Percentiles rank a stretch among this genome's conserved stretches.
Evolutionary conservation across 2,329 filamentous ascomycete species (phyloP).

Genomic region (Fusarium nygamai): DNA sequence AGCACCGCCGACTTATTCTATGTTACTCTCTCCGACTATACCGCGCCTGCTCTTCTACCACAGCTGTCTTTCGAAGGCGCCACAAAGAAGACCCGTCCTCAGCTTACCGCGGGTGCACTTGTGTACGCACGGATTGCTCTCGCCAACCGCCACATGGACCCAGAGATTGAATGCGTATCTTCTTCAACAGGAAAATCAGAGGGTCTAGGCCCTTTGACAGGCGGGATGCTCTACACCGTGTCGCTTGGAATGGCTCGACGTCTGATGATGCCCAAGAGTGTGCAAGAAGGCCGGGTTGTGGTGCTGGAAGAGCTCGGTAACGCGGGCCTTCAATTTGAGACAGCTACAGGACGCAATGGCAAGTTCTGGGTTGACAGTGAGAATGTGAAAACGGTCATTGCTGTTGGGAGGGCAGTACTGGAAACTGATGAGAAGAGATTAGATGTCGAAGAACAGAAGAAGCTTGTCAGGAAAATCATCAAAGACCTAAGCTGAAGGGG

Average conservation of each 20-base stretch:
- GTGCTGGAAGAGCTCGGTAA: slow-evolving; percentile 82
- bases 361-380: slow-evolving; percentile 91
- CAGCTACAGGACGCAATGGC: slow-evolving; percentile 92
- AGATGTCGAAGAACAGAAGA: slow-evolving; percentile 73
- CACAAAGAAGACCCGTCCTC: slow-evolving; percentile 89
- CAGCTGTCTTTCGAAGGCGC: slow-evolving; percentile 94
- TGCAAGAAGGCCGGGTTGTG: slow-evolving; percentile 71
- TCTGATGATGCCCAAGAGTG: slow-evolving; percentile 72
- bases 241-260: slow-evolving; percentile 85
- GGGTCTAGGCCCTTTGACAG: slow-evolving; percentile 82
- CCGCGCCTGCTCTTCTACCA: slow-evolving; percentile 74
- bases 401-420: slow-evolving; percentile 80
- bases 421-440: slow-evolving; percentile 78
- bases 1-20: slow-evolving; percentile 81
- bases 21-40: slow-evolving; percentile 76
- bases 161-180: slow-evolving; percentile 91
- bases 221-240: slow-evolving; percentile 87
- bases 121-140: slow-evolving; percentile 88
- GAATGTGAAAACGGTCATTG: slow-evolving; percentile 75
- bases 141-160: slow-evolving; percentile 83
- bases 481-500: slow-evolving; percentile 62
- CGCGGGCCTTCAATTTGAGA: slow-evolving; percentile 87
- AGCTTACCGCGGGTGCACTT: slow-evolving; percentile 77
- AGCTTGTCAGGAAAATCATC: slow-evolving; percentile 72
- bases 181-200: slow-evolving; percentile 87